Conservation (phyloP, 208 protist genomes). For the Angomonas deanei region DNA sequence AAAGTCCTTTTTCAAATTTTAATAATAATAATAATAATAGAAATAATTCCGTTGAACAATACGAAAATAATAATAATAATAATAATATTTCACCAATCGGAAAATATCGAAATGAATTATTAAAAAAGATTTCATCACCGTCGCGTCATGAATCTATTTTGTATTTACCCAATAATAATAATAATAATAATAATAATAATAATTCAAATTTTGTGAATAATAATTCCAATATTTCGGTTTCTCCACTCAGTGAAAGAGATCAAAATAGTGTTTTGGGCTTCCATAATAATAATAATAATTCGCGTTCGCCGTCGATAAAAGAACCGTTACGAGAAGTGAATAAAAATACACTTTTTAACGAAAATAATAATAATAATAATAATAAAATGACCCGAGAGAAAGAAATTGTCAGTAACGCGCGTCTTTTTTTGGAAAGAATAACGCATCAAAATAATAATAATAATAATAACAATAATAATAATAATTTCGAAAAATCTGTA, state of each 20-base stretch:
- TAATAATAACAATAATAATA: conserved; percentile 7
- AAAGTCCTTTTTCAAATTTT: too few species aligned
- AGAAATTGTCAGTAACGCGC: neutral
- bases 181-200: neutral
- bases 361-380: neutral
- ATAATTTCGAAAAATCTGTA: neutral
- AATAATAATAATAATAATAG: conserved; percentile 1
- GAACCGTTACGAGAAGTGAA: neutral
- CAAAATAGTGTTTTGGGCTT: neutral
- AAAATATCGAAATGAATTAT: too few species aligned
- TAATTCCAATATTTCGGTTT: neutral
- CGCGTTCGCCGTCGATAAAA: neutral
- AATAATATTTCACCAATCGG: too few species aligned
- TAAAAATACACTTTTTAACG: neutral
- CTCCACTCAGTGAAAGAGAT: neutral
- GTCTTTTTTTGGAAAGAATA: neutral
- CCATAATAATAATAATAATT: conserved; percentile 5
- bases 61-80: neutral
- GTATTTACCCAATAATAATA: neutral
- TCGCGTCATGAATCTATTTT: too few species aligned
- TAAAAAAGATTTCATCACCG: too few species aligned
- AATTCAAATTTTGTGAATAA: neutral
- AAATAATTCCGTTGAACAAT: neutral
- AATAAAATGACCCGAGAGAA: neutral
- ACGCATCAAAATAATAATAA: neutral